phyloP scores from a whole-genome alignment of 2,329 filamentous ascomycete genomes.

The Hypoxylon sp. region DNA sequence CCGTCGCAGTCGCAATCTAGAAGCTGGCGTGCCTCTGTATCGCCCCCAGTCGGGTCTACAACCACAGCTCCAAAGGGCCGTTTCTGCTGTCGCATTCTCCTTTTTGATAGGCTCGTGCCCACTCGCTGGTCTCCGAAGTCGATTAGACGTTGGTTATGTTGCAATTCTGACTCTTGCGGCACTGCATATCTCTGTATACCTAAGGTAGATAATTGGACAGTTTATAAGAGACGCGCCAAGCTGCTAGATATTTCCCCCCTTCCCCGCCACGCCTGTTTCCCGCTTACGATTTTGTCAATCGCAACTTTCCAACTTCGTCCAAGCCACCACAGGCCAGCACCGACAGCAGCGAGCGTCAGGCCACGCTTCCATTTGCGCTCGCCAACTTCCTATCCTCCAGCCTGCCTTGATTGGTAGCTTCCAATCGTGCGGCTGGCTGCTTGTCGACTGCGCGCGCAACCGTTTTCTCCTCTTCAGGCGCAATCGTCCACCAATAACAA shows the following conservation, averaged over 20 bases:
- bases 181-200: conserved; percentile 12
- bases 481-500: conserved; percentile 18
- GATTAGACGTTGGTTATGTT: conserved; percentile 15
- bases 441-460: conserved; percentile 22
- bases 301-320: conserved; percentile 35
- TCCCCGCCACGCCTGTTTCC: conserved; percentile 41
- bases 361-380: conserved; percentile 11
- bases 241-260: conserved; percentile 37
- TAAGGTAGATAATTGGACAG: conserved; percentile 12
- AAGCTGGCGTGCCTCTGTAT: neutral
- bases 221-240: conserved; percentile 41
- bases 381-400: conserved; percentile 2
- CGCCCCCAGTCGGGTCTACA: conserved; percentile 9
- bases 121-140: conserved; percentile 9
- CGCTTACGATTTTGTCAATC: conserved; percentile 41
- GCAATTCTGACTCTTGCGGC: conserved; percentile 16
- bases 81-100: conserved; percentile 6
- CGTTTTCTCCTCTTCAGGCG: conserved; percentile 14
- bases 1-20: neutral
- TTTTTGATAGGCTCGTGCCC: conserved; percentile 8
- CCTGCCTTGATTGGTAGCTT: conserved; percentile 15
- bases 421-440: conserved; percentile 14
- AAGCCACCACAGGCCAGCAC: conserved; percentile 19
- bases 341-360: neutral
- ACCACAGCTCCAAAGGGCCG: conserved; percentile 1